Base-by-base conservation (phyloP, 257 asterid genomes). In the Hygrophila difformis region DNA sequence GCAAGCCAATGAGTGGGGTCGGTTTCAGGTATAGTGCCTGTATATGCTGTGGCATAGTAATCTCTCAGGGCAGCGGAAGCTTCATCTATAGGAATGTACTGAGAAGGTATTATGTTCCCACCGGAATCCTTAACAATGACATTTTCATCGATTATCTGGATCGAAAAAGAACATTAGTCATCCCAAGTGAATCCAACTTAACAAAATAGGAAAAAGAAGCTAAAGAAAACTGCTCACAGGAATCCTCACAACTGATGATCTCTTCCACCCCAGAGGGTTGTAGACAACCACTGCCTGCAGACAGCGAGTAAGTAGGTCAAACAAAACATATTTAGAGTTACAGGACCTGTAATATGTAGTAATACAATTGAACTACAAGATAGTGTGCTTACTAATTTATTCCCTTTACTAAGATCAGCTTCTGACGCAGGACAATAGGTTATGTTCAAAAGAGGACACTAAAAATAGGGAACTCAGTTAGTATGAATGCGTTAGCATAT, bases 261-360 rank as follows among this genome's bases (percentile, higher is more conserved):
- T 77, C 68, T 81, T 80, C 96, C 96, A 91, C 44, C 98, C 98
- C 20, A 91, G 63, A 52, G 96, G 62, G 49, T 86, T 91, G 77
- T 91, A 91, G 62, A 86, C 79, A 42, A 91, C 76, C 49, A 85
- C 84, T 57, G 70, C 87, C 98, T 91, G 61, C 63, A 61, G 39
- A 58, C 14, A 57, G 19, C 12, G 47, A 38, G 26, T 15, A 23
- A 53, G 29, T 3, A 15, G 39, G 36, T 33, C 35, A 60, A 14
- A 41, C 28, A 34, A 53, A 47, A 34, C 37, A 34, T 16, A 16
- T 22, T 21, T 41, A 22, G n/a, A n/a, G n/a, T n/a, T n/a, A n/a
- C n/a, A n/a, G n/a, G n/a, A n/a, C n/a, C n/a, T n/a, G n/a, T n/a
- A n/a, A n/a, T n/a, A n/a, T n/a, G n/a, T n/a, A n/a, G n/a, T n/a